Conservation (phyloP, 352 stramenopile species). For the Saprolegnia parasitica region DNA sequence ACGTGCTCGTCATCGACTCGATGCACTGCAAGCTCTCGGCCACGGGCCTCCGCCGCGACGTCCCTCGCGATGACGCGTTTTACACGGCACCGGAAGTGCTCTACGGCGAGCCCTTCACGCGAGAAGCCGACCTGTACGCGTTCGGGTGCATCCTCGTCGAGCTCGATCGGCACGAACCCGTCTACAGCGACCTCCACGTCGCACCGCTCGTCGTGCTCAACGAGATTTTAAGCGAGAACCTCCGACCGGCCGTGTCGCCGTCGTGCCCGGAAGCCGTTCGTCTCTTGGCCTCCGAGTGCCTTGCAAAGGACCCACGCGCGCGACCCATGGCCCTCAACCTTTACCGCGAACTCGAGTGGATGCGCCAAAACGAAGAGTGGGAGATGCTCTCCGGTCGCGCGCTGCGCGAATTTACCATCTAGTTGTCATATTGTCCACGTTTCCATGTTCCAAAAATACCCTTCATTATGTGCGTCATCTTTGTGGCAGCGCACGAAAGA, state of each 20-base stretch:
- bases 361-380: slow-evolving; percentile 2
- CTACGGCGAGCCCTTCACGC: neutral
- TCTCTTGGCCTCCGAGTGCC: neutral
- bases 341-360: neutral
- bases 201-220: neutral
- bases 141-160: slow-evolving; percentile 18
- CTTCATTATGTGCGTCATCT: too few species aligned
- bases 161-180: neutral
- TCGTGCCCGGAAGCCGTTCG: neutral
- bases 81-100: slow-evolving; percentile 21
- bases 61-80: neutral
- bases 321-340: slow-evolving; percentile 1
- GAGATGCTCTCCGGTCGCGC: neutral
- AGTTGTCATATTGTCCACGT: neutral
- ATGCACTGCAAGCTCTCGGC: slow-evolving; percentile 6
- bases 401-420: neutral
- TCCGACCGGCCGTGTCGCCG: neutral
- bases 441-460: too few species aligned
- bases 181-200: neutral
- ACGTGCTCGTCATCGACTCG: slow-evolving; percentile 10
- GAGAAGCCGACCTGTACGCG: slow-evolving; percentile 13
- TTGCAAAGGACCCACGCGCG: neutral
- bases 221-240: neutral
- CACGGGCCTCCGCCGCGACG: neutral
- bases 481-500: too few species aligned